These are phyloP conservation scores for Sphaerulina musiva DNA, from an alignment of 2,329 filamentous ascomycete species.

Conservation along the genomic window DNA sequence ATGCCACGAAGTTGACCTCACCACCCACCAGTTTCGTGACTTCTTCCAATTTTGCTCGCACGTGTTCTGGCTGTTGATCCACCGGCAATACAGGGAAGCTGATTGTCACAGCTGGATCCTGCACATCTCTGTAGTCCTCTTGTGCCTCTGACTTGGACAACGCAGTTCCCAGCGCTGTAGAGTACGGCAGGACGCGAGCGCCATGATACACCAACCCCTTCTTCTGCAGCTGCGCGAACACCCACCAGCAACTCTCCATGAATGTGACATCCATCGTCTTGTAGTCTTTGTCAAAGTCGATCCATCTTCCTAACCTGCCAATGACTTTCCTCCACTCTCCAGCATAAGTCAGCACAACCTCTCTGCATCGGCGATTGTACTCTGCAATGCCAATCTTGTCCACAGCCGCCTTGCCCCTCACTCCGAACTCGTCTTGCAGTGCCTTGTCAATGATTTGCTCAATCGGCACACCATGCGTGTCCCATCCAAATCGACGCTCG, in stretches of 20 bases:
- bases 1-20: constrained; percentile 67
- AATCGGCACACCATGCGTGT: constrained; percentile 88
- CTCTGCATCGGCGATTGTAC: constrained; percentile 86
- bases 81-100: constrained; percentile 66
- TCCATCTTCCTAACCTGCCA: constrained; percentile 86
- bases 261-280: constrained; percentile 96
- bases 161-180: constrained; percentile 79
- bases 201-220: constrained; percentile 86
- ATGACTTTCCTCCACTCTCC: constrained; percentile 82
- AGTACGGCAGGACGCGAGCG: constrained; percentile 91
- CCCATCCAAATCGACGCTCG: constrained; percentile 89
- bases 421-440: constrained; percentile 54
- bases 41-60: constrained; percentile 27
- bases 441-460: constrained; percentile 98
- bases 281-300: constrained; percentile 96
- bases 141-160: constrained; percentile 91
- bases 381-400: constrained; percentile 76
- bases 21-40: constrained; percentile 38
- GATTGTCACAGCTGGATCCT: constrained; percentile 83
- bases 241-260: constrained; percentile 97
- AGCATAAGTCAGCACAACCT: constrained; percentile 89
- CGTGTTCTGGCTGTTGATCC: constrained; percentile 29
- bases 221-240: constrained; percentile 87
- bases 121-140: constrained; percentile 90
- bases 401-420: constrained; percentile 81